These are phyloP conservation scores for Lophiostoma macrostomum DNA, from an alignment of 495 filamentous ascomycete species.

Conservation along the genomic window DNA sequence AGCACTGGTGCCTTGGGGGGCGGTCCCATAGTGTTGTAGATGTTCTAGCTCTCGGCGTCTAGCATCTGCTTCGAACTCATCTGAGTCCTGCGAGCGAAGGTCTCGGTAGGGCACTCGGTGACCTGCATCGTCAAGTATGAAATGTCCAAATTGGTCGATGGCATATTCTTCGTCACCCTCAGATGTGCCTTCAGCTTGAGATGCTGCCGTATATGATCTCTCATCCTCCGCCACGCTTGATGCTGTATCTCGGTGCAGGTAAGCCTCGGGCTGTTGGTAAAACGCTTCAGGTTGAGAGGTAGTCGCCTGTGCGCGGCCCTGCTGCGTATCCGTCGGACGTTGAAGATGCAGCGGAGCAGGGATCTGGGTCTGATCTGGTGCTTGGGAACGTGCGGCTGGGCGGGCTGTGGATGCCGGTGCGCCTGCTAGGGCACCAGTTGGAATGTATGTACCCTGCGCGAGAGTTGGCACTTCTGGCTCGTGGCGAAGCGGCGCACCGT, in stretches of 20 bases:
- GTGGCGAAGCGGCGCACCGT: constrained; percentile 29
- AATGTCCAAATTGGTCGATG: constrained; percentile 46
- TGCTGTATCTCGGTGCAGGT: constrained; percentile 39
- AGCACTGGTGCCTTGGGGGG: constrained; percentile 22
- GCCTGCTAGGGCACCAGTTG: constrained; percentile 9
- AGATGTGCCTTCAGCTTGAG: constrained; percentile 48
- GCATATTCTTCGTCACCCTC: constrained; percentile 58
- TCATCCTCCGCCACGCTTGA: constrained; percentile 43
- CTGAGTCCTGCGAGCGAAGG: constrained; percentile 31
- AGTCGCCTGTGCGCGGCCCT: constrained; percentile 8
- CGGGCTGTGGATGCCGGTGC: constrained; percentile 10
- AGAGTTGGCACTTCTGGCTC: constrained; percentile 34
- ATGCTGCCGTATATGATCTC: constrained; percentile 52
- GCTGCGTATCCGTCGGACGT: constrained; percentile 9
- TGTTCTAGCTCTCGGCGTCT: constrained; percentile 49
- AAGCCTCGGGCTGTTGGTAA: constrained; percentile 48
- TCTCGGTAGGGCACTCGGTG: constrained; percentile 44
- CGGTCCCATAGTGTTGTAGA: constrained; percentile 46
- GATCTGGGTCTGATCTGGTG: constrained; percentile 15
- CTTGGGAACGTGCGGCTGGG: constrained; percentile 14
- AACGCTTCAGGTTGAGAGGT: constrained; percentile 38
- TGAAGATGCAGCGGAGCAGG: constrained; percentile 24
- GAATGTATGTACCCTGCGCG: constrained; percentile 22
- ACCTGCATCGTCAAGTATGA: constrained; percentile 48
- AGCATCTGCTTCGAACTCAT: constrained; percentile 54